A percentile compares a stretch with the other conserved stretches of the same genome.
Evolutionary conservation across 768 basidiomycete species (phyloP).

Genomic region (Boletus pseudopeckii): DNA sequence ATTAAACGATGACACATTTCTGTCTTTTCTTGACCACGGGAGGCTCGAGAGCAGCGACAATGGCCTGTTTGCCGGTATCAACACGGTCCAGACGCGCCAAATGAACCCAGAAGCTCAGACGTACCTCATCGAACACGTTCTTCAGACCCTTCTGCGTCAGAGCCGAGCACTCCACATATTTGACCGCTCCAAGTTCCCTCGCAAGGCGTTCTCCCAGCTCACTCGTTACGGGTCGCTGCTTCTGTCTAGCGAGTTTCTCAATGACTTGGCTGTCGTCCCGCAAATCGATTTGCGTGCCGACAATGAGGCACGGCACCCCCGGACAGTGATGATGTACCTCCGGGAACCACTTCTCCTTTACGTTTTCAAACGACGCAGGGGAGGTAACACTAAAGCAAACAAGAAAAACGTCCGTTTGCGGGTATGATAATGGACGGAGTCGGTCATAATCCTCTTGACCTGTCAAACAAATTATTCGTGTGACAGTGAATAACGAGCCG

Average conservation of each 20-base stretch:
- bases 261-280: slow-evolving; percentile 89
- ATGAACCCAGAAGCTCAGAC: slow-evolving; percentile 26
- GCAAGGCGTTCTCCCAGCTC: slow-evolving; percentile 94
- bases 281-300: slow-evolving; percentile 97
- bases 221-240: slow-evolving; percentile 85
- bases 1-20: slow-evolving; percentile 85
- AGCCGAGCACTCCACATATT: slow-evolving; percentile 99
- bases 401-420: slow-evolving; percentile 98
- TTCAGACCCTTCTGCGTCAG: slow-evolving; percentile 99
- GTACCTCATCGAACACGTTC: slow-evolving; percentile 99
- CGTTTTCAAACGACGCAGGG: slow-evolving; percentile 99
- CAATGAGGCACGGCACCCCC: slow-evolving; percentile 97
- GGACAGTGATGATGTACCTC: slow-evolving; percentile 99
- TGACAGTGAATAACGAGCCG: not conserved
- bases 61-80: slow-evolving; percentile 54
- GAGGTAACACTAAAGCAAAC: slow-evolving; percentile 99
- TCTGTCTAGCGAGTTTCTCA: slow-evolving; percentile 95
- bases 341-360: slow-evolving; percentile 99
- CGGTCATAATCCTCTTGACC: slow-evolving; percentile 99
- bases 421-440: slow-evolving; percentile 97
- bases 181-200: slow-evolving; percentile 96
- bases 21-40: slow-evolving; percentile 81
- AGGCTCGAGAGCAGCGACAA: slow-evolving; percentile 97
- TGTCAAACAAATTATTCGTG: slow-evolving; percentile 31
- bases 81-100: not conserved